Evolutionary conservation across 2,329 filamentous ascomycete genomes (phyloP), one percentile per base, ranked within the genome.

Genomic region (Ascocoryne sarcoides): DNA sequence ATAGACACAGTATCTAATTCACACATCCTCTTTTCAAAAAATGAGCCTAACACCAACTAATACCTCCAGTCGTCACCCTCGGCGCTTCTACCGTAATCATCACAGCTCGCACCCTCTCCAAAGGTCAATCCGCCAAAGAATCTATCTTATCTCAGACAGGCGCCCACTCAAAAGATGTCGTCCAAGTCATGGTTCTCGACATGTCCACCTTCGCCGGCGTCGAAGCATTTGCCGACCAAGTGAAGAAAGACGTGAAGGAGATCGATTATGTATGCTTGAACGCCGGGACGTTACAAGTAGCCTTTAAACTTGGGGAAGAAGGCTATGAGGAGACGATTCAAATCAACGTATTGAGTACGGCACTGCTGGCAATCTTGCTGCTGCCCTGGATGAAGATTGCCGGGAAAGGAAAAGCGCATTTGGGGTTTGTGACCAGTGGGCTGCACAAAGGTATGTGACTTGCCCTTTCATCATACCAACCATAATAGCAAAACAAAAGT

Each of bases 341-440:
- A 53, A 69, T 77, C 47, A 79, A 79, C 51, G 63, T 68, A 1
- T 58, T 80, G 2, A 74, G 73, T 2, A 79, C 73, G 1, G 63
- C 67, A 5, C 60, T 78, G 1, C 59, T 81, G 5, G 71, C 64
- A 0, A 46, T 77, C 2, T 54, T 76, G 2, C 60, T 81, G 9
- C 57, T 73, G 4, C 69, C 68, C 0, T 66, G 67, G 44, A 54
- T 73, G 10, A 59, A 61, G 34, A 55, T 50, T 5, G 62, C 61
- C 32, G 60, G 62, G 14, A 46, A 44, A 16, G 48, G 54, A 7
- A 49, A 44, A 20, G 45, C 46, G 8, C 50, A 56, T 46, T 33
- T 56, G 23, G 45, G 35, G 3, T 43, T 56, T 36, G 53, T 56
- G 18, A 49, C 43, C 5, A 54, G 51, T 42, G 50, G 53, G 5